Evolutionary conservation across 306 rosid genomes (phyloP).

Genomic region (Quercus dentata): DNA sequence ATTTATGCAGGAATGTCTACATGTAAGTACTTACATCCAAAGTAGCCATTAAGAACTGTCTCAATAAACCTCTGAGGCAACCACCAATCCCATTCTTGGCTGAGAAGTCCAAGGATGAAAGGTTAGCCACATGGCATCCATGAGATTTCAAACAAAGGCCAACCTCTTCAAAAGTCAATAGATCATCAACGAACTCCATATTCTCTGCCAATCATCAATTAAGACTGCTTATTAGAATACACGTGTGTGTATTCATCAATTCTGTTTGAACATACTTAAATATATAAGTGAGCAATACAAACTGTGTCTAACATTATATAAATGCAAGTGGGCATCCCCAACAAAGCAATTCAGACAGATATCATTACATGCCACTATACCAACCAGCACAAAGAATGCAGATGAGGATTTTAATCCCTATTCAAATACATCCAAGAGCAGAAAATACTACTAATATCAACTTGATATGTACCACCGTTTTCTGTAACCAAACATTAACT

Average conservation of each 20-base stretch:
- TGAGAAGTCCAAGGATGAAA: conserved; percentile 70
- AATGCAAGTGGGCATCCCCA: neutral
- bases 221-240: neutral
- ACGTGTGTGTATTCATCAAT: neutral
- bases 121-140: conserved; percentile 79
- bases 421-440: neutral
- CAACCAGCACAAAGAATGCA: neutral
- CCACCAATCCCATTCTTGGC: conserved; percentile 80
- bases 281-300: conserved; percentile 4
- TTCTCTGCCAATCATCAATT: conserved; percentile 56
- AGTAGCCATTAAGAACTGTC: conserved; percentile 52
- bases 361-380: neutral
- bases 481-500: neutral
- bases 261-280: neutral
- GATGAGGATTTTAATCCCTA: neutral
- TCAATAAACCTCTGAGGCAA: conserved; percentile 71
- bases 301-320: conserved; percentile 3
- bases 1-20: neutral
- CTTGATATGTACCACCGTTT: neutral
- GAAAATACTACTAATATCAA: neutral
- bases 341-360: neutral
- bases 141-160: conserved; percentile 67
- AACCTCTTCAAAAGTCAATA: conserved; percentile 80
- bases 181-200: conserved; percentile 87
- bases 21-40: conserved; percentile 52